A percentile compares a stretch with the other conserved stretches of the same genome.
phyloP scores from a whole-genome alignment of 2,329 filamentous ascomycete genomes.

The Trichoderma gracile region DNA sequence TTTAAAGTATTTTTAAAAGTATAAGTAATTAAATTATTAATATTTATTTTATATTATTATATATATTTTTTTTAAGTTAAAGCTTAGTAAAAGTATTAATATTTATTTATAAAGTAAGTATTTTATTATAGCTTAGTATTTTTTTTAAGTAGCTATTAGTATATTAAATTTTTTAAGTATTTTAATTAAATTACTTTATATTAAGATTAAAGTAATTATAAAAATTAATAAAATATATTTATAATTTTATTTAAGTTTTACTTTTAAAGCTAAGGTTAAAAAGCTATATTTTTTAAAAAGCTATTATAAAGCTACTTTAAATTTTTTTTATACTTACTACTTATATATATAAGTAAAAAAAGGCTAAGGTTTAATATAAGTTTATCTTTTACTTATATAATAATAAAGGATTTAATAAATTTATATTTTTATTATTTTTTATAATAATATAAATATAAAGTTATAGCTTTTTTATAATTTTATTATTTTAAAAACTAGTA shows the following conservation, averaged over 20 bases:
- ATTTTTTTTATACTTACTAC: too few species aligned
- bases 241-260: background rate
- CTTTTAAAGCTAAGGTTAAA: background rate
- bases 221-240: background rate
- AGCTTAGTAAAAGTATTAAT: background rate
- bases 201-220: background rate
- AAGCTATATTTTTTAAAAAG: background rate
- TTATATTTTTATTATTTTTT: background rate
- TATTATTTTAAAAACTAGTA: background rate
- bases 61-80: background rate
- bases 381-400: too few species aligned
- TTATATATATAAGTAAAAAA: too few species aligned
- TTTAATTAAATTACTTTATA: background rate
- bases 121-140: background rate
- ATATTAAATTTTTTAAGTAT: background rate
- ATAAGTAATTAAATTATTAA: background rate
- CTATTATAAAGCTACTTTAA: background rate
- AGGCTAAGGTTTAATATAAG: too few species aligned
- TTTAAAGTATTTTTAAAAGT: slow-evolving; percentile 4
- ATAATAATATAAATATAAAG: background rate
- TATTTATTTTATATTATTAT: background rate
- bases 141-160: too few species aligned
- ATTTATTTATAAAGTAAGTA: background rate
- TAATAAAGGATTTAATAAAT: background rate
- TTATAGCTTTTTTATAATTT: background rate